Base-by-base conservation (phyloP, 331 rosid species). In the Acacia concinna region DNA sequence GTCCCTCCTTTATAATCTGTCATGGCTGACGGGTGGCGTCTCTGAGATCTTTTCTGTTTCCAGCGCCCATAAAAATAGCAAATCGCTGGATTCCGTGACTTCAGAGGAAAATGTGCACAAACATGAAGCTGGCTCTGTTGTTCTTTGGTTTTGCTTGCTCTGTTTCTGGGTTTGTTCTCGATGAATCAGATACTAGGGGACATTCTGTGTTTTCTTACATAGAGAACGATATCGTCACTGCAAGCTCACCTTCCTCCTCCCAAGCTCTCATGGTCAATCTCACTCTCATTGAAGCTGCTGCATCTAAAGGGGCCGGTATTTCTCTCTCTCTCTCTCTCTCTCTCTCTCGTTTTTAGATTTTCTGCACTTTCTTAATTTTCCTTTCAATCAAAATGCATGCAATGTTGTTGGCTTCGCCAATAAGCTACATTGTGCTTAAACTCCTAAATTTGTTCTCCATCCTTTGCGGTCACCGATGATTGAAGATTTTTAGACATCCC, bases 241-340 rank as follows among this genome's bases (percentile, higher is more conserved):
- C 68, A 6, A n/a, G 31, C 47, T 41, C 86, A 46, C 40, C 71
- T 8, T 38, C 87, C 7, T 38, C 86, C 31, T 46, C 68, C 73
- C 77, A 78, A 32, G 79, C 90, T 70, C 84, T 86, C 66, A 85
- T 85, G 92, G 97, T 93, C 15, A 77, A 84, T 35, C 93, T 91
- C 84, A 84, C 94, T 82, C 98, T 93, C 46, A 86, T 93, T 75
- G 65, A 85, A 21, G 80, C 82, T 78, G 98, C 98, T 81, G 88
- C 84, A 77, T 85, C 93, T 65, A 86, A 76, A 56, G 97, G 92
- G 81, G 95, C 98, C 52, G 97, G 95, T 81, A 62, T 75, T 51
- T 82, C 18, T 72, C 73, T 79, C 72, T 79, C 52, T 49, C 74
- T 52, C 70, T 54, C 63, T 54, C 63, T 21, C 32, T 9, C 65